A percentile compares a stretch with the other conserved stretches of the same genome.
phyloP scores from a whole-genome alignment of 2,329 filamentous ascomycete species.

The Raffaelea arxii region DNA sequence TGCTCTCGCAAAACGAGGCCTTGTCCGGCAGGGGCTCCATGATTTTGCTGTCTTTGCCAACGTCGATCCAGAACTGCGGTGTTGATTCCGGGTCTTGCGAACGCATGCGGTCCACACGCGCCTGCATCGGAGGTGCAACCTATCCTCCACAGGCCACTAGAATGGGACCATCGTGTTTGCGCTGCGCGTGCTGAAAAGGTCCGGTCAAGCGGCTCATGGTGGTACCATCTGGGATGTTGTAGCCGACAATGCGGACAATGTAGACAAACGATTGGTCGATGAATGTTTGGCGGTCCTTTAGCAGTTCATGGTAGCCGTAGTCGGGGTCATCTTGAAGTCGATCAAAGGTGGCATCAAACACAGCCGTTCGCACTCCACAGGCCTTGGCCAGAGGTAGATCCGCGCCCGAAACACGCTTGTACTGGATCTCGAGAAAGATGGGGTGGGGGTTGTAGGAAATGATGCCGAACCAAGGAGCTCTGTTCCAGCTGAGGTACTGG shows the following conservation, averaged over 20 bases:
- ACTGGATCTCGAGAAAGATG: constrained; percentile 11
- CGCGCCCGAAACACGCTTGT: constrained; percentile 7
- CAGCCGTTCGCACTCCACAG: constrained; percentile 3
- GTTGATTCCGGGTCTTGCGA: too few relatives aligned
- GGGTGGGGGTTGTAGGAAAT: too few relatives aligned
- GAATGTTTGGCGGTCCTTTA: not conserved
- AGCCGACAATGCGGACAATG: constrained; percentile 15
- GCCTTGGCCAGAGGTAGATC: constrained; percentile 4
- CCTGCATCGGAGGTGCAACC: constrained; percentile 15
- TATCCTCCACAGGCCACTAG: constrained; percentile 15
- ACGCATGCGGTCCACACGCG: constrained; percentile 8
- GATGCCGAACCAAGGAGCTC: not conserved
- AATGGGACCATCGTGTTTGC: constrained; percentile 7
- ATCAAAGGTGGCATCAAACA: too few relatives aligned
- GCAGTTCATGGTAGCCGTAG: not conserved
- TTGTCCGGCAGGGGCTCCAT: too few relatives aligned
- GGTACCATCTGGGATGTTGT: constrained; percentile 2
- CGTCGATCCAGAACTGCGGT: too few relatives aligned
- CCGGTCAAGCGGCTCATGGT: constrained; percentile 11
- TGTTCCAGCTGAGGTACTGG: constrained; percentile 2
- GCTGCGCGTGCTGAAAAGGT: constrained; percentile 6
- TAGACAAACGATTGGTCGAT: constrained; percentile 13
- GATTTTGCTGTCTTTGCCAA: too few relatives aligned
- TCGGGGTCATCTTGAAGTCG: not conserved
- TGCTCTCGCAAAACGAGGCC: too few relatives aligned